Evolutionary conservation across 805 yeast species (phyloP), one percentile per base, ranked within the genome.

Genomic region (Maudiozyma barnettii): DNA sequence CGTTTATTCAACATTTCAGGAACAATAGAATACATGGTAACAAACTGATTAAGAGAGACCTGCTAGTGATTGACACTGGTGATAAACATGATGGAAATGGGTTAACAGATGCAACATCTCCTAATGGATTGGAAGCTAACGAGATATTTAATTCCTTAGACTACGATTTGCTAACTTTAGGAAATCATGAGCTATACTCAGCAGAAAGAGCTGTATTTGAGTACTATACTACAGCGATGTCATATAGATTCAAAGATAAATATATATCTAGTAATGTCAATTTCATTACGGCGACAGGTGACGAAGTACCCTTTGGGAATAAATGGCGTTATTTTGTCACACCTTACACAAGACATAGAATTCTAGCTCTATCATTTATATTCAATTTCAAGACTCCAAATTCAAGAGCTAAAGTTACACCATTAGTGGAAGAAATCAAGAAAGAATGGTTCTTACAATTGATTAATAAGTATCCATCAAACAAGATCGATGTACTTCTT

Each of bases 31-130:
- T 62, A 8, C 7, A 35, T 16, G 41, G 33, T 16, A 44, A 52
- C 4, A 73, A 72, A 1, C 78, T 72, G 2, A 9, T 6, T 29
- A 20, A 33, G 13, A 35, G 39, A 18, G 98, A 91, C 58, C 61
- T 90, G 18, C 55, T 91, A 3, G 57, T 89, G 4, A 73, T 91
- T 2, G 98, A 91, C 59, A 80, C 95, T 1, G 98, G 98, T 4
- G 98, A 91, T 64, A 80, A 87, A 51, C 95, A 87, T 56, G 98
- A 91, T 63, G 98, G 98, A 1, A 90, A 88, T 60, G 98, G 98
- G 0, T 66, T 89, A 12, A 75, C 87, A 37, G 97, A 91, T 66
- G 79, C 84, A 13, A 82, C 95, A 0, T 46, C 31, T 2, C 86
- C 91, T 2, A 84, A 82, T 59, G 98, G 96, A 0, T 56, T 66